Evolutionary conservation across 2,329 filamentous ascomycete species (phyloP).

Genomic region (Cercospora zeae-maydis): DNA sequence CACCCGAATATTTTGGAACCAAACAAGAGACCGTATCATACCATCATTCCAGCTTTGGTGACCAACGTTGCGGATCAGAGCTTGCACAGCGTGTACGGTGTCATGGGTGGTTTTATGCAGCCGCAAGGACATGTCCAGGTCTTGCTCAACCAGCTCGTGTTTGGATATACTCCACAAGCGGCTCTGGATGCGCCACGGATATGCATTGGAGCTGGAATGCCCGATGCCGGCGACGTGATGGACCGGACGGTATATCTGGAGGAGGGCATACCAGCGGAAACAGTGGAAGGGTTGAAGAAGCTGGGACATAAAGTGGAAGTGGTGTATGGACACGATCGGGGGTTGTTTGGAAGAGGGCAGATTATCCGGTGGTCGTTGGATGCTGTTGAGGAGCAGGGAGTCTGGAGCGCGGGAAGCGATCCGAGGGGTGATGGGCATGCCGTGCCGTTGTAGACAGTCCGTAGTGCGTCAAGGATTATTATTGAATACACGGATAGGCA

Average conservation of each 20-base stretch:
- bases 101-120: constrained; percentile 99
- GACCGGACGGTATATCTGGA: constrained; percentile 72
- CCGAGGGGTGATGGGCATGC: constrained; percentile 75
- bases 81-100: constrained; percentile 82
- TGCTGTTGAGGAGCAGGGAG: constrained; percentile 56
- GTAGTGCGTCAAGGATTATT: too few species aligned
- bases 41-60: constrained; percentile 89
- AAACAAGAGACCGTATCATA: constrained; percentile 89
- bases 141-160: constrained; percentile 81
- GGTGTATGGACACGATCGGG: constrained; percentile 61
- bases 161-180: constrained; percentile 76
- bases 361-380: constrained; percentile 77
- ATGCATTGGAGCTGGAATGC: constrained; percentile 74
- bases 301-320: constrained; percentile 73
- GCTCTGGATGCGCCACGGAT: constrained; percentile 89
- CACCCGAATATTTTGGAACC: constrained; percentile 81
- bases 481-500: not conserved
- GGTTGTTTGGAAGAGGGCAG: constrained; percentile 80
- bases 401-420: constrained; percentile 91
- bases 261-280: constrained; percentile 70
- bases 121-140: constrained; percentile 95
- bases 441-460: constrained; percentile 38
- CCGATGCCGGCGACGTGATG: constrained; percentile 55
- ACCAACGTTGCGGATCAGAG: constrained; percentile 71
- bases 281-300: constrained; percentile 61